Percentiles rank a stretch among this genome's conserved stretches.
These are phyloP conservation scores for Dothideomycetes sp. DNA, from an alignment of 2,329 filamentous ascomycete species.

Conservation along the genomic window DNA sequence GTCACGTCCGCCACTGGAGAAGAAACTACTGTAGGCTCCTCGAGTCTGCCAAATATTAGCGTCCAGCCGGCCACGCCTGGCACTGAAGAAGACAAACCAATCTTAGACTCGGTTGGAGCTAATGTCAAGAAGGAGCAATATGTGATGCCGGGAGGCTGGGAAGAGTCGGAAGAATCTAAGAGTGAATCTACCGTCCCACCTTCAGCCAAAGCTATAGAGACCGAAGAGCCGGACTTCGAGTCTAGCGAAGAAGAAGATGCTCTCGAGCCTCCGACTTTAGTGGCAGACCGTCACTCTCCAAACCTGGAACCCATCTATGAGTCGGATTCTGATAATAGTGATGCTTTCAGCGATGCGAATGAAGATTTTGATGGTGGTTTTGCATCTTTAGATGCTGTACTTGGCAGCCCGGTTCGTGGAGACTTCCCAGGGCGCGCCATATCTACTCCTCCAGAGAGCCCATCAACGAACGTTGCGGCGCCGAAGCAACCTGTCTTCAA, in stretches of 20 bases:
- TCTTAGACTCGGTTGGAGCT: too few species aligned
- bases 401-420: conserved; percentile 43
- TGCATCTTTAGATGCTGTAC: conserved; percentile 60
- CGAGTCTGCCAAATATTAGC: conserved; percentile 20
- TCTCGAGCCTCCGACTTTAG: neutral
- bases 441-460: conserved; percentile 16
- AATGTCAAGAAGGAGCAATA: too few species aligned
- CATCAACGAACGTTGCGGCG: conserved; percentile 9
- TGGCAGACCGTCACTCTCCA: conserved; percentile 1
- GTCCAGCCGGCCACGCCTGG: conserved; percentile 25
- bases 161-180: conserved; percentile 4
- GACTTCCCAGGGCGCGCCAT: conserved; percentile 6
- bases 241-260: conserved; percentile 7
- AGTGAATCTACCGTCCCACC: neutral
- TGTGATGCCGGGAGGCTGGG: conserved; percentile 10
- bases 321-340: conserved; percentile 34
- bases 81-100: conserved; percentile 12
- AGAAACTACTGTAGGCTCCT: conserved; percentile 4
- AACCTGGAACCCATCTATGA: conserved; percentile 9
- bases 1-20: neutral
- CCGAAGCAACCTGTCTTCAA: conserved; percentile 3
- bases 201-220: conserved; percentile 1
- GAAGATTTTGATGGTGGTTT: conserved; percentile 61
- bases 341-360: conserved; percentile 65
- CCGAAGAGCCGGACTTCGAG: conserved; percentile 2